phyloP scores from a whole-genome alignment of 2,329 filamentous ascomycete species.

The Spiromastix sp. region DNA sequence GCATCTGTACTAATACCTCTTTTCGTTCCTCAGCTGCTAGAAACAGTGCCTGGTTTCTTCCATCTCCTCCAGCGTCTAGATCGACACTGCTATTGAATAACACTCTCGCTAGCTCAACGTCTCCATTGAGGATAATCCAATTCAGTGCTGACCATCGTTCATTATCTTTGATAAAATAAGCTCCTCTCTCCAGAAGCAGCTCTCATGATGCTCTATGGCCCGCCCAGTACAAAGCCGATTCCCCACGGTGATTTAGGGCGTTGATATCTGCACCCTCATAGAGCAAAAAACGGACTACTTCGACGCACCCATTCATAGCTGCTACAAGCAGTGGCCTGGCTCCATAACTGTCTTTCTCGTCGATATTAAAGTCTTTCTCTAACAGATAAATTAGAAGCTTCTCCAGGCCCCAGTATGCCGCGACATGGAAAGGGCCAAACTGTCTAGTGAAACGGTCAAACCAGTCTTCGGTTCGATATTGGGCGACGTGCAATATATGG shows the following conservation, averaged over 20 bases:
- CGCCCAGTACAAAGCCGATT: neutral
- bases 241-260: neutral
- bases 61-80: neutral
- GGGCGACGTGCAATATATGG: constrained; percentile 5
- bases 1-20: neutral
- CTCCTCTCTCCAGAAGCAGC: neutral
- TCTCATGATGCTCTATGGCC: neutral
- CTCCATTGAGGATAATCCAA: constrained; percentile 6
- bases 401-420: constrained; percentile 1
- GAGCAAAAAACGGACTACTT: constrained; percentile 4
- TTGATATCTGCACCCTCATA: neutral
- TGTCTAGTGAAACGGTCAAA: constrained; percentile 5
- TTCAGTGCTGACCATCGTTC: constrained; percentile 9
- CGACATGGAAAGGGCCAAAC: constrained; percentile 4
- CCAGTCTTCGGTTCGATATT: constrained; percentile 5
- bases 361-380: constrained; percentile 17
- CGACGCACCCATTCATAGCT: constrained; percentile 3
- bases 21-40: neutral
- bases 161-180: constrained; percentile 3
- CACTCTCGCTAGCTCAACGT: constrained; percentile 5
- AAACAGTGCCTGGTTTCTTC: neutral
- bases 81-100: constrained; percentile 3
- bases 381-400: constrained; percentile 37
- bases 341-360: neutral
- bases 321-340: constrained; percentile 5